Evolutionary conservation across 306 rosid species (phyloP), one percentile per base, ranked within the genome.

Genomic region (Mimosa pudica): DNA sequence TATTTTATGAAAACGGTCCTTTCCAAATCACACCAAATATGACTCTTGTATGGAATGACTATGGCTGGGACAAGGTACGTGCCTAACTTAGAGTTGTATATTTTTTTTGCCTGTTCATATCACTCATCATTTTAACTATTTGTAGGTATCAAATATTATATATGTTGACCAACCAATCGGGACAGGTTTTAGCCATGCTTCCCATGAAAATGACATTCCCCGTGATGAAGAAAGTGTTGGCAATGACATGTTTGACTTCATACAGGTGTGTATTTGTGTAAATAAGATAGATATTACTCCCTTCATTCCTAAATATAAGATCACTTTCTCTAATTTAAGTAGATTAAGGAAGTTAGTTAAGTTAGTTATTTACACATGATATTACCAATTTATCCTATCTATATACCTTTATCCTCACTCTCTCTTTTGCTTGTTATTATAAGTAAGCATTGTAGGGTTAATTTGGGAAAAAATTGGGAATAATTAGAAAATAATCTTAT

Each of bases 1-100:
- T 95, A 89, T 95, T 95, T 68, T 90, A 89, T 57, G 99, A 95
- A 86, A 93, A 95, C 63, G 99, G 99, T 60, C 99, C 99, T 77
- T 95, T 91, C 69, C 89, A 93, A 2, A 75, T 95, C 61, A 78
- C 91, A 68, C 85, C 78, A 32, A 84, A 91, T 81, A 78, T 86
- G 84, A 89, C 98, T 75, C 98, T 95, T 62, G 84, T 46, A 9
- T 95, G 97, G 99, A 93, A 93, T 82, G 89, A 91, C 18, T 88
- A 85, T 73, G 99, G 97, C 68, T 96, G 99, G 99, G 98, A 96
- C 82, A 87, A 81, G 96, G 42, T 38, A 38, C 42, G 42, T 38
- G 42, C 42, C 42, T 5, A 38, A 2, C 58, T 17, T 14, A 16
- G 18, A n/a, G 10, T 10, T 55, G 5, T 38, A 38, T 5, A 18